Conservation (phyloP, 805 yeast genomes). For the Lipomyces kockii region DNA sequence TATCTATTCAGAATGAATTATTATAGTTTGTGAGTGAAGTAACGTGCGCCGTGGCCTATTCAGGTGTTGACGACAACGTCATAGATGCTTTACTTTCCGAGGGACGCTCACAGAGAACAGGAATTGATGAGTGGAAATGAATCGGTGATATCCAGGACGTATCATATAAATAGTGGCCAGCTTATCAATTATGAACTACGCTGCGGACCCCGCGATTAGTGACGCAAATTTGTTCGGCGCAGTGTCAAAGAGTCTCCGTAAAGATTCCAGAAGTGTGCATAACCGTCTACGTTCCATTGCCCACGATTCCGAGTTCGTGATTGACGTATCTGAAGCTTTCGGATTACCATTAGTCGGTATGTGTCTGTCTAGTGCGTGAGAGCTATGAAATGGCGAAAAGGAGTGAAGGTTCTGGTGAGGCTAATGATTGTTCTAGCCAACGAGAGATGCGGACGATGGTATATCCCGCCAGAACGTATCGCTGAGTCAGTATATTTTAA, state of each 20-base stretch:
- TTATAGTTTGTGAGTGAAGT: no score
- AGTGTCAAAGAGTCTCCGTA: constrained; percentile 51
- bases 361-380: not conserved
- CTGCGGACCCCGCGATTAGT: constrained; percentile 24
- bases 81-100: no score
- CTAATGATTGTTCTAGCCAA: constrained; percentile 63
- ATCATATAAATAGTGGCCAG: not conserved
- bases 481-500: constrained; percentile 71
- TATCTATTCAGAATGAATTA: no score
- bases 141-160: not conserved
- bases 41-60: no score
- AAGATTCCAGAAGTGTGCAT: constrained; percentile 56
- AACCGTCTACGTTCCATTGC: constrained; percentile 75
- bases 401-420: not conserved
- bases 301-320: constrained; percentile 61
- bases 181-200: constrained; percentile 23
- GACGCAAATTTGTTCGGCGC: constrained; percentile 11
- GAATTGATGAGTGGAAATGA: not conserved
- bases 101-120: not conserved
- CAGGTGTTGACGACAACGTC: no score
- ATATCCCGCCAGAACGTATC: constrained; percentile 55
- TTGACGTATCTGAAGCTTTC: constrained; percentile 48
- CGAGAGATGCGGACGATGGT: constrained; percentile 89
- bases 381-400: not conserved
- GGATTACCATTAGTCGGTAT: constrained; percentile 43